Conservation (phyloP, 305 asterid species). For the Solanum chacoense region DNA sequence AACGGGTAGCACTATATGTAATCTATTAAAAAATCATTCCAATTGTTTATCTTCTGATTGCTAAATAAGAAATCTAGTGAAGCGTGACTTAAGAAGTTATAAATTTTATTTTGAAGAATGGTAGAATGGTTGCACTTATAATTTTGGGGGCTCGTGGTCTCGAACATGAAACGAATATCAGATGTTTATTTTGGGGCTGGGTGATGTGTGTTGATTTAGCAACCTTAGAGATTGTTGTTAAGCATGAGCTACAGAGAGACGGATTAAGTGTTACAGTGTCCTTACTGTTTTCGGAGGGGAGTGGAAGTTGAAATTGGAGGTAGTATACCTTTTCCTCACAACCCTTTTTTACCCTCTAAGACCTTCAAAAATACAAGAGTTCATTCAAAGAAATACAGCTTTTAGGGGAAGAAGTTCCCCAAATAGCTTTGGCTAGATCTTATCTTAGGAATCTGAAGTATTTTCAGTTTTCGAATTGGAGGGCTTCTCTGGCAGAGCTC, state of each 20-base stretch:
- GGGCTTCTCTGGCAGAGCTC: too few relatives aligned
- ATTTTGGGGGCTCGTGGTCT: background rate
- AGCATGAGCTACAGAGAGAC: background rate
- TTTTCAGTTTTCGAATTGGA: too few relatives aligned
- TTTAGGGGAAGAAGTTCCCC: too few relatives aligned
- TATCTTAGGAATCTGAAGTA: too few relatives aligned
- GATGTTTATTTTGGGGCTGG: background rate
- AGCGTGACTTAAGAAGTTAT: background rate
- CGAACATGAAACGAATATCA: background rate
- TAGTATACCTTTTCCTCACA: too few relatives aligned
- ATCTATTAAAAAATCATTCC: background rate
- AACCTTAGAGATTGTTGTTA: background rate
- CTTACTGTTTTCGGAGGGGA: too few relatives aligned
- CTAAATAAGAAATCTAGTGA: background rate
- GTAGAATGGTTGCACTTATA: background rate
- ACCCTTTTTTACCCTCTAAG: too few relatives aligned
- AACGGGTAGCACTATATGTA: slow-evolving; percentile 51
- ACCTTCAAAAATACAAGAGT: too few relatives aligned
- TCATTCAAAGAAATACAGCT: too few relatives aligned
- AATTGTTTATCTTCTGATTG: background rate
- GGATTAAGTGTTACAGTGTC: background rate
- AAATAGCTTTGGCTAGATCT: too few relatives aligned
- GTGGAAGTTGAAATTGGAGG: too few relatives aligned
- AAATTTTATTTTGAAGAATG: background rate
- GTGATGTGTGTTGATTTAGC: background rate